phyloP scores from a whole-genome alignment of 2,329 filamentous ascomycete genomes.

The Penicillium hesseltinei region DNA sequence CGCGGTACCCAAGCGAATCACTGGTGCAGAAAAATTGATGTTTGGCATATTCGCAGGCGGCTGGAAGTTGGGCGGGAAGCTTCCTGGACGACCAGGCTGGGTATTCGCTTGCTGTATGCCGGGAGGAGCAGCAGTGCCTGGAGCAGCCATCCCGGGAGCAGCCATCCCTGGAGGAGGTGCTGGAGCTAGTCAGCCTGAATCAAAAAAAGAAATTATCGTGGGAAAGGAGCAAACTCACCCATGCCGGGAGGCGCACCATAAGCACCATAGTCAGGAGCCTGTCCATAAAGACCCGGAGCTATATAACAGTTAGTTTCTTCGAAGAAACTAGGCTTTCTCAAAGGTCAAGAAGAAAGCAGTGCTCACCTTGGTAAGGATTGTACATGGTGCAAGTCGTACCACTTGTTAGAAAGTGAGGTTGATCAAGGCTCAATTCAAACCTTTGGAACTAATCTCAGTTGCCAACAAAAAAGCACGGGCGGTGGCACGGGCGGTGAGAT shows the following conservation, averaged over 20 bases:
- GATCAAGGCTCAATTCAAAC: conserved; percentile 4
- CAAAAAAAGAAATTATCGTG: conserved; percentile 7
- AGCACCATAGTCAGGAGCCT: conserved; percentile 69
- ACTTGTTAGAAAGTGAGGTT: not conserved
- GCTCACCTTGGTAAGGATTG: conserved; percentile 46
- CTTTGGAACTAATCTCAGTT: not conserved
- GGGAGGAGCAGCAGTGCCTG: conserved; percentile 75
- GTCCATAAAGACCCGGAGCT: conserved; percentile 62
- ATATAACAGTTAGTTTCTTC: conserved; percentile 12
- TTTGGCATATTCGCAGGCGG: conserved; percentile 89
- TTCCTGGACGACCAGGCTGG: conserved; percentile 75
- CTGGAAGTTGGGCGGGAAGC: conserved; percentile 80
- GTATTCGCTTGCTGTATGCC: conserved; percentile 73
- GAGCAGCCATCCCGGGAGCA: conserved; percentile 73
- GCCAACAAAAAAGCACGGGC: not conserved
- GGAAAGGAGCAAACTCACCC: conserved; percentile 56
- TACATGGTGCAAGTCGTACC: conserved; percentile 36
- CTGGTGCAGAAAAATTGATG: conserved; percentile 96
- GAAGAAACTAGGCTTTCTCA: not conserved
- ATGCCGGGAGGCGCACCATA: conserved; percentile 78
- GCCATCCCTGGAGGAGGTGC: conserved; percentile 78
- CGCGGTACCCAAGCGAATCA: conserved; percentile 86
- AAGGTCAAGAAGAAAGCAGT: not conserved
- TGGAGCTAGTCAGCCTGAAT: conserved; percentile 36
- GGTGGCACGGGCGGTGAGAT: not conserved